These are phyloP conservation scores for Clitopilus hobsonii DNA, from an alignment of 768 basidiomycete genomes.

Conservation along the genomic window DNA sequence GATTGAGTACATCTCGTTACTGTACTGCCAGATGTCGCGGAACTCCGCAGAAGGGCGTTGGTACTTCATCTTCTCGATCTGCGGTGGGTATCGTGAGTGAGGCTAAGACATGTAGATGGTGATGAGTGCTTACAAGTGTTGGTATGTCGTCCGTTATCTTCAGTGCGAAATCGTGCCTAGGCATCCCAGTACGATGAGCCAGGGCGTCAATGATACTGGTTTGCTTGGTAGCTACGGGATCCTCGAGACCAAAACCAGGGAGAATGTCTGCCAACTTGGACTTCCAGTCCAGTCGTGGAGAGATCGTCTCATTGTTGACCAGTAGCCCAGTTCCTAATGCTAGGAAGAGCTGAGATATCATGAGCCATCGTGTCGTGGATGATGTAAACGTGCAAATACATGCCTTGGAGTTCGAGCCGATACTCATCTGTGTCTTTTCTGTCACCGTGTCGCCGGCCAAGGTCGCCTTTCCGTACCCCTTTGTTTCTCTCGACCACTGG, in stretches of 20 bases:
- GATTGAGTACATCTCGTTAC: conserved; percentile 23
- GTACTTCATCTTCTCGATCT: conserved; percentile 18
- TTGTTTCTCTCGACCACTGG: conserved; percentile 3
- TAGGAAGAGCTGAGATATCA: conserved; percentile 15
- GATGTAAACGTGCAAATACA: background rate
- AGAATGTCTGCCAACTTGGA: conserved; percentile 17
- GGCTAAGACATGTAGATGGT: background rate
- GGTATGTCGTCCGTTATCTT: background rate
- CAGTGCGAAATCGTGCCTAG: conserved; percentile 17
- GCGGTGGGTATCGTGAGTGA: background rate
- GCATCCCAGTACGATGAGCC: conserved; percentile 22
- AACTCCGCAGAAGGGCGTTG: conserved; percentile 25
- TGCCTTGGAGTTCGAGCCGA: conserved; percentile 21
- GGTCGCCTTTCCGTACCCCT: conserved; percentile 4
- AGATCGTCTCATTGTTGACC: conserved; percentile 18
- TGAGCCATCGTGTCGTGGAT: background rate
- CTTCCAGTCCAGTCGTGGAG: conserved; percentile 19
- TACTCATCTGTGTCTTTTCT: conserved; percentile 11
- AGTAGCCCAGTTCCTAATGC: conserved; percentile 18
- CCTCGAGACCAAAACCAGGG: conserved; percentile 16
- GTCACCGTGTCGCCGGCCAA: conserved; percentile 3
- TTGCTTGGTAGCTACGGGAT: conserved; percentile 17
- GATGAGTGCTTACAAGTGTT: background rate
- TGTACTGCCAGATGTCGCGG: conserved; percentile 22
- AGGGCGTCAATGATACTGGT: conserved; percentile 19